phyloP scores from a whole-genome alignment of 371 early-diverging fungal species.

The Mycotypha africana region DNA sequence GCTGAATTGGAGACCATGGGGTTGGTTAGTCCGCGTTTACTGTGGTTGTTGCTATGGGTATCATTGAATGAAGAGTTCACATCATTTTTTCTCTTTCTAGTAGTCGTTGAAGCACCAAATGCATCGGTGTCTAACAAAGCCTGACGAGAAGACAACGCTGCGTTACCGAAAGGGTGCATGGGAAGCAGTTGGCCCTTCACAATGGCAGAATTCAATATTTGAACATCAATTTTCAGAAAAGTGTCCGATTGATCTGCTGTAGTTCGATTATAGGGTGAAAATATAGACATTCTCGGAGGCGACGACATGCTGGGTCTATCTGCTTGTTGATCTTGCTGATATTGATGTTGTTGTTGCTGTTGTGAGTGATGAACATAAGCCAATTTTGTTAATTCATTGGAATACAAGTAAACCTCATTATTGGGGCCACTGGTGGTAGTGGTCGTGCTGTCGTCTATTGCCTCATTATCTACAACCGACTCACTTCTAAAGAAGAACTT shows the following conservation, averaged over 20 bases:
- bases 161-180: slow-evolving; percentile 23
- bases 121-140: too few relatives aligned
- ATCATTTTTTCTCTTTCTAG: too few relatives aligned
- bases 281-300: slow-evolving; percentile 18
- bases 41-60: too few relatives aligned
- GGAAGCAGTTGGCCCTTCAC: slow-evolving; percentile 26
- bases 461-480: neutral
- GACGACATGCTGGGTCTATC: neutral
- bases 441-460: neutral
- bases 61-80: too few relatives aligned
- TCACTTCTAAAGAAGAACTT: neutral
- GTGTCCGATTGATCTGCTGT: neutral
- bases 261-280: slow-evolving; percentile 25
- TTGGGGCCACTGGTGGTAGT: neutral
- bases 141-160: too few relatives aligned
- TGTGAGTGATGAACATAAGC: too few relatives aligned
- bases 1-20: too few relatives aligned
- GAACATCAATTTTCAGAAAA: slow-evolving; percentile 39
- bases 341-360: neutral
- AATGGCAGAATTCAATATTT: slow-evolving; percentile 34
- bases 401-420: slow-evolving; percentile 31
- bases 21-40: too few relatives aligned
- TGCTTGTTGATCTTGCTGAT: too few relatives aligned
- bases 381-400: slow-evolving; percentile 33
- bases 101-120: too few relatives aligned